These are phyloP conservation scores for Nigrograna mackinnonii DNA, from an alignment of 2,329 filamentous ascomycete genomes.

Conservation along the genomic window DNA sequence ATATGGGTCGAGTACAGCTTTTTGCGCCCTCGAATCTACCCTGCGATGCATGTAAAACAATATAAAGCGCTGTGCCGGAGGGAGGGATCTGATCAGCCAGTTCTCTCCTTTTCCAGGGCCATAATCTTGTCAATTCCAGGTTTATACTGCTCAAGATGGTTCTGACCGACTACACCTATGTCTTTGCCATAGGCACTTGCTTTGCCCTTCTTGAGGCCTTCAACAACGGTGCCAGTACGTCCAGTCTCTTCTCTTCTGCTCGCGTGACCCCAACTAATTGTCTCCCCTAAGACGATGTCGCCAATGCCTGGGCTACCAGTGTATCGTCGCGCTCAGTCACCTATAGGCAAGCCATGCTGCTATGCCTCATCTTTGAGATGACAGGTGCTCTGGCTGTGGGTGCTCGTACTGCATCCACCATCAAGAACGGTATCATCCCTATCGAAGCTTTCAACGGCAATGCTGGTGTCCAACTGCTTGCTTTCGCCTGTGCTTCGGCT, in stretches of 20 bases:
- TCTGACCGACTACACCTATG: conserved; percentile 67
- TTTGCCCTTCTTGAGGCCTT: conserved; percentile 77
- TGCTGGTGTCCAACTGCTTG: conserved; percentile 55
- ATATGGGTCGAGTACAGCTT: too few species aligned
- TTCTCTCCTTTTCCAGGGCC: too few species aligned
- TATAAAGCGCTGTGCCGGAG: too few species aligned
- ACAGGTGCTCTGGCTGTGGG: conserved; percentile 49
- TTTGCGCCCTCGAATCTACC: too few species aligned
- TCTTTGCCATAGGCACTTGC: conserved; percentile 75
- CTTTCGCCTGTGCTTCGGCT: conserved; percentile 62
- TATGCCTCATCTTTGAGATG: conserved; percentile 53
- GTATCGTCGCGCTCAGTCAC: conserved; percentile 78
- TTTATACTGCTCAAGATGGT: conserved; percentile 13
- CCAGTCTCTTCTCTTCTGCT: background rate
- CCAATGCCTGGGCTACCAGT: conserved; percentile 80
- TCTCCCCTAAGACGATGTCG: conserved; percentile 81
- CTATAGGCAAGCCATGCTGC: conserved; percentile 64
- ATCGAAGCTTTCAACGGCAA: conserved; percentile 49
- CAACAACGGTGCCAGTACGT: conserved; percentile 79
- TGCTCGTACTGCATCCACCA: conserved; percentile 68
- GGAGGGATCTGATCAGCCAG: too few species aligned
- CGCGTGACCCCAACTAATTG: conserved; percentile 5
- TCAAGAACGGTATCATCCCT: conserved; percentile 71
- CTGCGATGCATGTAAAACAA: too few species aligned
- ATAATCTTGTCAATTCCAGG: too few species aligned